phyloP scores from a whole-genome alignment of 2,329 filamentous ascomycete species.

The Monilinia laxa region DNA sequence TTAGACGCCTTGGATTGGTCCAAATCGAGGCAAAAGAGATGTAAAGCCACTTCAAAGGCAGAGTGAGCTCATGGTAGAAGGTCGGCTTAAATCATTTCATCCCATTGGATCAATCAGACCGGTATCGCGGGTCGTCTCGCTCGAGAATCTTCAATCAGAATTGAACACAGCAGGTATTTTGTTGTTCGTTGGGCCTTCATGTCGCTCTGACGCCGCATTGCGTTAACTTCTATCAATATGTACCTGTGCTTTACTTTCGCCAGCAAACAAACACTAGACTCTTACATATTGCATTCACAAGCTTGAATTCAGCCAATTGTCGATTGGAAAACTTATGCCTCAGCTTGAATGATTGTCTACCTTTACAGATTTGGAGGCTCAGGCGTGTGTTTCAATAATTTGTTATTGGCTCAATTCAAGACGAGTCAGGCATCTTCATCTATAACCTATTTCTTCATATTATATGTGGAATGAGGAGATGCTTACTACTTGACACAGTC shows the following conservation, averaged over 20 bases:
- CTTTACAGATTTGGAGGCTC: conserved; percentile 7
- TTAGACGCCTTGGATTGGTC: conserved; percentile 14
- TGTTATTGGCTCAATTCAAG: conserved; percentile 14
- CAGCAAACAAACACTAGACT: conserved; percentile 23
- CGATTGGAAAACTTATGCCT: conserved; percentile 10
- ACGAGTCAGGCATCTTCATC: conserved; percentile 10
- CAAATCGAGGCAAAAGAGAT: conserved; percentile 17
- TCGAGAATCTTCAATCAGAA: conserved; percentile 24
- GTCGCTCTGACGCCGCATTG: conserved; percentile 25
- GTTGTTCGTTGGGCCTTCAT: conserved; percentile 26
- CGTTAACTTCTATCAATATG: conserved; percentile 21
- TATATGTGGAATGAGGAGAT: background rate
- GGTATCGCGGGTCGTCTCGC: conserved; percentile 21
- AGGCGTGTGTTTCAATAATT: background rate
- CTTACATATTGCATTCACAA: conserved; percentile 15
- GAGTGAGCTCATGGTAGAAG: conserved; percentile 22
- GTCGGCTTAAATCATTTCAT: conserved; percentile 3
- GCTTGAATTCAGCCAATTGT: conserved; percentile 10
- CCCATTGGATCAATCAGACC: conserved; percentile 20
- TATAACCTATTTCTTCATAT: background rate
- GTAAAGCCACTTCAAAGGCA: conserved; percentile 17
- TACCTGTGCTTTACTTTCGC: conserved; percentile 22
- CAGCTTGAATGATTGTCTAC: conserved; percentile 7
- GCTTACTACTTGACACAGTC: background rate
- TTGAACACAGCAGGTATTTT: conserved; percentile 24